Base-by-base conservation (phyloP, 139 green algal genomes). In the Coccomyxa sp. region DNA sequence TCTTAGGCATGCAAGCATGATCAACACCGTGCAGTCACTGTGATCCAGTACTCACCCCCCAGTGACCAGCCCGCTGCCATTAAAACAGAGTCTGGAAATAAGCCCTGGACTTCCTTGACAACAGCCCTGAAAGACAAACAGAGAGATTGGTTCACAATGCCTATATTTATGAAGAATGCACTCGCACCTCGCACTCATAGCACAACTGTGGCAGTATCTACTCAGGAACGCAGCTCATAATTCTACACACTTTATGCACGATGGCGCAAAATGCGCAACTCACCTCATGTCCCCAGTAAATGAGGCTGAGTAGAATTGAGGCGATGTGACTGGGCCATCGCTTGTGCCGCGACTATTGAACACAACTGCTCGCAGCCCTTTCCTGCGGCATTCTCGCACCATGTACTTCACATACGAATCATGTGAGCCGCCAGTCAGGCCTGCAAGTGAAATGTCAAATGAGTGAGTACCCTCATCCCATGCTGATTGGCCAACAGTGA, bases 251-350 rank as follows among this genome's bases (percentile, higher is more conserved):
- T 51, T 51, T 7, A 51, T 51, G 38, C 38, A 51, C 1, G 21
- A 9, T 71, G 63, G 10, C 21, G 10, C 18, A 71, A 4, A 3
- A 71, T 71, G 58, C 38, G 18, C n/a, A 27, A 27, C 76, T 1
- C 80, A 93, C 86, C 93, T 83, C 74, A 95, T 88, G 81, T 99
- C 96, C 0, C 88, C 94, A 0, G 96, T 99, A 89, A 92, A 99
- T 3, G 91, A 96, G 7, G 96, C 96, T 13, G 91, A 96, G 91
- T 99, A 99, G 87, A 98, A 99, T 85, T 97, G 96, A 0, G 96
- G 91, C 0, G 92, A 95, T 12, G 90, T 93, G n/a, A 99, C 93
- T 0, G 96, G 95, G 68, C 85, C 92, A 79, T 97, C 89, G 14
- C 89, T 91, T 25, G 95, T 99, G 76, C 95, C 96, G 0, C 96